A percentile compares a stretch with the other conserved stretches of the same genome.
Conservation (phyloP, 345 rosid species). For the Acer campestre region DNA sequence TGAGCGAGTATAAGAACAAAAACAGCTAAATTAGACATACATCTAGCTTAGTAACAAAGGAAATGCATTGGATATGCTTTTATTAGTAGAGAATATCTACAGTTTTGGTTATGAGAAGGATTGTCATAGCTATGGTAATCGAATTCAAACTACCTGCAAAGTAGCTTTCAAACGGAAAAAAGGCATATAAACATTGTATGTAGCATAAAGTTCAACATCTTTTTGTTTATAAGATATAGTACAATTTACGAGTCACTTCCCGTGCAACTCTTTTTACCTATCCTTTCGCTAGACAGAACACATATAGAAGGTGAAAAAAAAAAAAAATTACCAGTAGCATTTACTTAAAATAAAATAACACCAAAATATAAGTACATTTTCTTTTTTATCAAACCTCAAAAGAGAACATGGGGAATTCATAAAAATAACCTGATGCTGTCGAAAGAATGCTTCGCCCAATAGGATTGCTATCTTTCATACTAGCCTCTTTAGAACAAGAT, state of each 20-base stretch:
- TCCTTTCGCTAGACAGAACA: background rate
- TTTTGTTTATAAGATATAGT: background rate
- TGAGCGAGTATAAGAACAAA: constrained; percentile 28
- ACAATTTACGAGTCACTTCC: background rate
- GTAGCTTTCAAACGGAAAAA: background rate
- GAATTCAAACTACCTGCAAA: background rate
- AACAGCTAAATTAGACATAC: constrained; percentile 13
- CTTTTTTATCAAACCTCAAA: background rate
- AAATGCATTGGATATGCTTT: background rate
- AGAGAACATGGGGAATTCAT: background rate
- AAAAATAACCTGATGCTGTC: constrained; percentile 34
- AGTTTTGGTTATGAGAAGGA: constrained; percentile 3
- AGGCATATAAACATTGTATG: background rate
- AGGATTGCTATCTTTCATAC: constrained; percentile 46
- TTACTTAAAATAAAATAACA: background rate
- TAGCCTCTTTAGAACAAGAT: constrained; percentile 60
- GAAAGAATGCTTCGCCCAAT: constrained; percentile 31
- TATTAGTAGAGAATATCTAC: background rate
- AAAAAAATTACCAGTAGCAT: background rate
- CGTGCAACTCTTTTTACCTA: background rate
- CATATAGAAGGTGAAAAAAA: background rate
- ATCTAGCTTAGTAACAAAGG: background rate
- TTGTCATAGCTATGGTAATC: background rate
- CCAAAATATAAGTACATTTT: background rate
- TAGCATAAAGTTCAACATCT: background rate